These are phyloP conservation scores for Trypethelium eluteriae DNA, from an alignment of 495 filamentous ascomycete genomes.

Conservation along the genomic window DNA sequence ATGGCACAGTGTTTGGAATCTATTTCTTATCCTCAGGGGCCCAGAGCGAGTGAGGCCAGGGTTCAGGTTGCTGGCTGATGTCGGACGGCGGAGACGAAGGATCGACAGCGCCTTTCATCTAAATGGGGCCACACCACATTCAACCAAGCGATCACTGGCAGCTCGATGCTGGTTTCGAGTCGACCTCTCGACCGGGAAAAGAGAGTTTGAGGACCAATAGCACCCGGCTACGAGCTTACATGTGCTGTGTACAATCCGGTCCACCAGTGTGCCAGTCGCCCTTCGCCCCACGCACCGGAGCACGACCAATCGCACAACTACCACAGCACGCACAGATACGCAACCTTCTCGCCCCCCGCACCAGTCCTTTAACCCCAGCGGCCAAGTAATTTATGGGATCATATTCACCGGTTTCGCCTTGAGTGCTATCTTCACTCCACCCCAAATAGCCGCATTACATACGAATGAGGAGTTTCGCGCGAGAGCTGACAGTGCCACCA, in stretches of 20 bases:
- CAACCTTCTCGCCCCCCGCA: neutral
- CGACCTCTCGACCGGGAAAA: neutral
- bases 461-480: neutral
- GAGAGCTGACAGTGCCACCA: neutral
- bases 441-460: neutral
- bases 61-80: neutral
- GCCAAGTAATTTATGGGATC: neutral
- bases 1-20: neutral
- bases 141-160: neutral
- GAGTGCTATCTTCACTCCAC: neutral
- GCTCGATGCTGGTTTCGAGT: neutral
- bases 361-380: neutral
- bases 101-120: neutral
- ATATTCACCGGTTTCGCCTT: conserved; percentile 2
- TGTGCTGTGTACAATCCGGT: neutral
- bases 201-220: neutral
- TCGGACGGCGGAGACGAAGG: neutral
- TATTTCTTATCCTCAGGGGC: neutral
- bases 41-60: neutral
- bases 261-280: neutral
- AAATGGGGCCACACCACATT: neutral
- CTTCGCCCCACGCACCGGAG: neutral
- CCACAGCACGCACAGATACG: neutral
- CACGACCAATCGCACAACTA: neutral
- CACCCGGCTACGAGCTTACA: neutral